These are phyloP conservation scores for Neofusicoccum parvum DNA, from an alignment of 2,329 filamentous ascomycete genomes.

Conservation along the genomic window DNA sequence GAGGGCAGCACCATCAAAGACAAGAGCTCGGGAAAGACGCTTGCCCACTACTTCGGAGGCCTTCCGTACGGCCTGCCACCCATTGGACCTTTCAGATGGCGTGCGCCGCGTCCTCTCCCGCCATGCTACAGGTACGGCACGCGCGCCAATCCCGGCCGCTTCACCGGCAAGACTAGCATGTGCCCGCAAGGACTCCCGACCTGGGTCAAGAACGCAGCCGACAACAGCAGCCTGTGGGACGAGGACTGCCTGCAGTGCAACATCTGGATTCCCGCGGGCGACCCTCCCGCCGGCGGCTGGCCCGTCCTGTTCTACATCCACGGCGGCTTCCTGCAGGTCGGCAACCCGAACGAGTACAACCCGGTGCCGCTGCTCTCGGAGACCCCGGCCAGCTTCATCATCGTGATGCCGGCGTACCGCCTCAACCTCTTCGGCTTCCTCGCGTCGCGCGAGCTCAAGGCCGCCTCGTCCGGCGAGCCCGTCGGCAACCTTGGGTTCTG, in stretches of 20 bases:
- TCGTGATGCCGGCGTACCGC: slow-evolving; percentile 60
- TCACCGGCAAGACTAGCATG: slow-evolving; percentile 42
- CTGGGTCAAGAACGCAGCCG: slow-evolving; percentile 1
- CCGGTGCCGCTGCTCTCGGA: slow-evolving; percentile 52
- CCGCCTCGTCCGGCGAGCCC: slow-evolving; percentile 39
- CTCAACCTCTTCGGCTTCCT: slow-evolving; percentile 61
- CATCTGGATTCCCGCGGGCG: slow-evolving; percentile 55
- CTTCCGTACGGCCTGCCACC: slow-evolving; percentile 59
- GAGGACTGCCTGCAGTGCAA: slow-evolving; percentile 62
- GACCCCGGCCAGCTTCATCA: slow-evolving; percentile 51
- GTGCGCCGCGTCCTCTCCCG: slow-evolving; percentile 51
- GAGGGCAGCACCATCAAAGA: slow-evolving; percentile 51
- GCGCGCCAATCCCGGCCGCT: slow-evolving; percentile 49
- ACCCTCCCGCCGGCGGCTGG: slow-evolving; percentile 52
- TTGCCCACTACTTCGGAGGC: slow-evolving; percentile 58
- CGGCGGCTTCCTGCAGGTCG: slow-evolving; percentile 61
- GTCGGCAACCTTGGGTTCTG: slow-evolving; percentile 58
- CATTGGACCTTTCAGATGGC: slow-evolving; percentile 51
- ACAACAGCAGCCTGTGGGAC: slow-evolving; percentile 38
- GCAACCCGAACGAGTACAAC: slow-evolving; percentile 52
- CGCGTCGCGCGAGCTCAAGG: slow-evolving; percentile 50
- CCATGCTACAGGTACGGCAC: slow-evolving; percentile 55
- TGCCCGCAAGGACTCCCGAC: slow-evolving; percentile 51
- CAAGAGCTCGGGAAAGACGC: slow-evolving; percentile 31
- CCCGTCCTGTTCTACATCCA: slow-evolving; percentile 62